Evolutionary conservation across 2,329 filamentous ascomycete species (phyloP).

Genomic region (Xylariaceae sp.): DNA sequence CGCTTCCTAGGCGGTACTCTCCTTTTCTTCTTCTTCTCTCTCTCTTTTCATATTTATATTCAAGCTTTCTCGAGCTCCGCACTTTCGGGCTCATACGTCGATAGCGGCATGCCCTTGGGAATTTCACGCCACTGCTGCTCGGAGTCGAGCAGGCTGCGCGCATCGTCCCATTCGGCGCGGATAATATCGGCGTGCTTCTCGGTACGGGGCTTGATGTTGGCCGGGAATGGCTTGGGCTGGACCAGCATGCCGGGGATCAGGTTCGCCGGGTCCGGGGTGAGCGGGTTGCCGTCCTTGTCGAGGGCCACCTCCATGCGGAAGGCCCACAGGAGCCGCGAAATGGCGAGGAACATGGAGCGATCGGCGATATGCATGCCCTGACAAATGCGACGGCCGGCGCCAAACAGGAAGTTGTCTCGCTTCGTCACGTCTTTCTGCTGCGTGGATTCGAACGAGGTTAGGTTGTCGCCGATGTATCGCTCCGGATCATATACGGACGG

Average conservation of each 20-base stretch:
- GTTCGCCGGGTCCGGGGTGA: conserved; percentile 6
- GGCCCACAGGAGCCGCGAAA: conserved; percentile 45
- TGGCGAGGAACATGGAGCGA: conserved; percentile 33
- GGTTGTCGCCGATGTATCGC: conserved; percentile 27
- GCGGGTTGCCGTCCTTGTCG: conserved; percentile 9
- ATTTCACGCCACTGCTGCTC: conserved; percentile 22
- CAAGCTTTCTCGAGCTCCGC: conserved; percentile 11
- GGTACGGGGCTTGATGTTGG: conserved; percentile 18
- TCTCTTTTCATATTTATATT: neutral
- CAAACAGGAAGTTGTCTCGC: conserved; percentile 32
- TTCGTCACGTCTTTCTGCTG: conserved; percentile 30
- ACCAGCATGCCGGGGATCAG: conserved; percentile 24
- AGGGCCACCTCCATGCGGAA: conserved; percentile 29
- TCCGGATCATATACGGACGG: conserved; percentile 41
- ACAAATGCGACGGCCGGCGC: conserved; percentile 41
- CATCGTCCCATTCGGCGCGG: conserved; percentile 17
- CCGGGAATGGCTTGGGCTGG: conserved; percentile 20
- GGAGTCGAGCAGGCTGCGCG: conserved; percentile 15
- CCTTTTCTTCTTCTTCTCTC: neutral
- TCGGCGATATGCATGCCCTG: conserved; percentile 38
- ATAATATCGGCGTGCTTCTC: conserved; percentile 17
- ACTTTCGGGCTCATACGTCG: conserved; percentile 18
- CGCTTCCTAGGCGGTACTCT: neutral
- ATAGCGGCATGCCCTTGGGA: conserved; percentile 21
- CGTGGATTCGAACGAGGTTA: conserved; percentile 31